Base-by-base conservation (phyloP, 1,139 yeast genomes). In the Williopsis jadinii region DNA sequence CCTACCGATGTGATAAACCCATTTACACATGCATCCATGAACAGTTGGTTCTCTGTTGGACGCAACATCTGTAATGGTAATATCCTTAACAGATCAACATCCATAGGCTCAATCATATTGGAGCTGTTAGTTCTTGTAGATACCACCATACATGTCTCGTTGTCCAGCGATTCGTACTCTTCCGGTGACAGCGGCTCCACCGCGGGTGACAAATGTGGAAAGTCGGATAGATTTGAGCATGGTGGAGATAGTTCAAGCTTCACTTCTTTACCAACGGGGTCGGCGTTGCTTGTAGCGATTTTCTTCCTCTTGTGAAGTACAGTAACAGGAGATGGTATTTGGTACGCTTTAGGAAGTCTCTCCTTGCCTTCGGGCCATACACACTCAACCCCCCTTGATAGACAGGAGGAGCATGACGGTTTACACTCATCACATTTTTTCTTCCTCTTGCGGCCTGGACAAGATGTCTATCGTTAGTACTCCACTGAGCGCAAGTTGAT, bases 1-100 rank as follows among this genome's bases (percentile, higher is more conserved):
- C 71, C 67, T 11, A 67, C 53, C n/a, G 63, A 52, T 2, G 61
- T 61, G 42, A 70, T 61, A 44, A 67, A 67, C 5, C 60, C 58
- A 40, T 58, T 56, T 14, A 62, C 58, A 45, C 68, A 67, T 5
- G 64, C 64, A 43, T 59, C 52, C 29, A 63, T 46, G 39, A 47
- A 47, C 15, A 14, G 28, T 10, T 43, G 45, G 2, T 32, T 32
- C 12, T 29, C 27, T 9, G 32, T 26, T 4, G 42, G 42, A 6
- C 11, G 8, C 14, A 33, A 26, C 24, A 19, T 6, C 4, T 19
- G 24, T 19, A 19, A 6, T 6, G 24, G 24, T 19, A 19, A 19
- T 4, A 19, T 19, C 4, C 6, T 19, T 8, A 33, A 11, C 14
- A 11, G 12, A 19, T 19, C 24, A 19, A 19, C 6, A 19, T 19